These are phyloP conservation scores for Raffaelea albimanens DNA, from an alignment of 2,329 filamentous ascomycete genomes.

Conservation along the genomic window DNA sequence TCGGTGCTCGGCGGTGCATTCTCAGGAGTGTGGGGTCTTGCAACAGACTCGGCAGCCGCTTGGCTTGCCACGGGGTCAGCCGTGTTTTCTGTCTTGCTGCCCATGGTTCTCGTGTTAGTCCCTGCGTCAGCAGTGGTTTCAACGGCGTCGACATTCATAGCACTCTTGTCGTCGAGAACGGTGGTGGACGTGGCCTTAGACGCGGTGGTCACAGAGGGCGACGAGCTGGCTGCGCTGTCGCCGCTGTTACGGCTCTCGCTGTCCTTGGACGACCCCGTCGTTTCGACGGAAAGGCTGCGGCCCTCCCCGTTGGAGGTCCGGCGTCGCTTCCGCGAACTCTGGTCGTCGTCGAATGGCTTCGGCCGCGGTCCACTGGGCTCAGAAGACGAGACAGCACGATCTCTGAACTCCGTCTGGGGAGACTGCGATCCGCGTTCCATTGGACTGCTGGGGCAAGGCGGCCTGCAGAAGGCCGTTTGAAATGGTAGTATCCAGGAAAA, in stretches of 20 bases:
- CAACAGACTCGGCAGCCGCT: constrained; percentile 17
- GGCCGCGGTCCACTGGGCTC: constrained; percentile 54
- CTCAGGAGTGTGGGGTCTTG: not conserved
- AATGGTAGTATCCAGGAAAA: not conserved
- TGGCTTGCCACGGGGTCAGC: not conserved
- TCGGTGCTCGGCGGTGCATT: not conserved
- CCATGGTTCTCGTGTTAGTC: constrained; percentile 37
- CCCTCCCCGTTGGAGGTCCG: constrained; percentile 47
- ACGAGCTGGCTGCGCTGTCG: not conserved
- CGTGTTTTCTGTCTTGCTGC: constrained; percentile 18
- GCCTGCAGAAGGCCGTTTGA: not conserved
- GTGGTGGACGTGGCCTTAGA: not conserved
- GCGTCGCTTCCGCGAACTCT: constrained; percentile 49
- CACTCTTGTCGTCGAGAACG: constrained; percentile 21
- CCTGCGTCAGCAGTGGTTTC: constrained; percentile 8
- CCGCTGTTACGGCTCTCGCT: not conserved
- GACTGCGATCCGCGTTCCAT: constrained; percentile 42
- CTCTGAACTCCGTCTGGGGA: constrained; percentile 37
- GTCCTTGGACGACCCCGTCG: constrained; percentile 21
- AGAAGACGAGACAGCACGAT: constrained; percentile 51
- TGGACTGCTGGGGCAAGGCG: constrained; percentile 24
- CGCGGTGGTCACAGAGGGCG: not conserved
- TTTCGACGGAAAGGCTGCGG: constrained; percentile 42
- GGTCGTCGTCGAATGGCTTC: constrained; percentile 54
- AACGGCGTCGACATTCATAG: constrained; percentile 29